phyloP scores from a whole-genome alignment of 768 basidiomycete species.

The Terana coerulea region DNA sequence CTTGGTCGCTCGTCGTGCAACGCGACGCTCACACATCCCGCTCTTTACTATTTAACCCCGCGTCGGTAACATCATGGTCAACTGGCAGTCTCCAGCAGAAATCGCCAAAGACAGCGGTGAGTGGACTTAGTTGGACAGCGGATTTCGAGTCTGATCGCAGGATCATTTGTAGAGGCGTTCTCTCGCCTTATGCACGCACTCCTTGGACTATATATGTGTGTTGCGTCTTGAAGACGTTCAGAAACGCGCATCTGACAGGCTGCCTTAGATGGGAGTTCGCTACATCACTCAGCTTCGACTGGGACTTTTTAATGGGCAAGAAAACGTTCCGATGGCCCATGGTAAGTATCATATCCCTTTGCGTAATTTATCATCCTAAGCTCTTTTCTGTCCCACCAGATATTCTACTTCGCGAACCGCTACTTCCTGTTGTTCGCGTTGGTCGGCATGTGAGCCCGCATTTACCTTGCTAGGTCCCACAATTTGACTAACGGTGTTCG shows the following conservation, averaged over 20 bases:
- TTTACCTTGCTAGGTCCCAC: too few relatives aligned
- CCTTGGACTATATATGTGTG: slow-evolving; percentile 42
- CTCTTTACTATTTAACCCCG: neutral
- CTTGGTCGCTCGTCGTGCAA: slow-evolving; percentile 7
- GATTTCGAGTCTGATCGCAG: neutral
- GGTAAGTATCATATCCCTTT: slow-evolving; percentile 33
- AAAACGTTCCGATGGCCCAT: slow-evolving; percentile 64
- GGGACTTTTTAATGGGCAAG: slow-evolving; percentile 53
- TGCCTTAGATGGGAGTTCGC: slow-evolving; percentile 62
- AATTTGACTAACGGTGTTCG: too few relatives aligned
- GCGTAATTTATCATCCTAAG: too few relatives aligned
- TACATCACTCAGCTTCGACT: slow-evolving; percentile 61
- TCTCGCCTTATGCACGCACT: slow-evolving; percentile 38
- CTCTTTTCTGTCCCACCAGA: too few relatives aligned
- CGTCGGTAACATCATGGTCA: slow-evolving; percentile 28
- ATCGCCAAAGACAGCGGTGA: slow-evolving; percentile 34
- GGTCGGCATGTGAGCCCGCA: slow-evolving; percentile 66
- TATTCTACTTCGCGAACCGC: slow-evolving; percentile 68
- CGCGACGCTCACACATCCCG: neutral
- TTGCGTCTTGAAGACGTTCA: slow-evolving; percentile 16
- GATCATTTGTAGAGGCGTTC: slow-evolving; percentile 38
- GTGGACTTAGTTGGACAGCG: slow-evolving; percentile 12
- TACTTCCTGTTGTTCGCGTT: slow-evolving; percentile 63
- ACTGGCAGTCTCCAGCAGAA: slow-evolving; percentile 38
- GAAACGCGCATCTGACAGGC: slow-evolving; percentile 51